Base-by-base conservation (phyloP, 257 asterid genomes). In the Capsicum baccatum region DNA sequence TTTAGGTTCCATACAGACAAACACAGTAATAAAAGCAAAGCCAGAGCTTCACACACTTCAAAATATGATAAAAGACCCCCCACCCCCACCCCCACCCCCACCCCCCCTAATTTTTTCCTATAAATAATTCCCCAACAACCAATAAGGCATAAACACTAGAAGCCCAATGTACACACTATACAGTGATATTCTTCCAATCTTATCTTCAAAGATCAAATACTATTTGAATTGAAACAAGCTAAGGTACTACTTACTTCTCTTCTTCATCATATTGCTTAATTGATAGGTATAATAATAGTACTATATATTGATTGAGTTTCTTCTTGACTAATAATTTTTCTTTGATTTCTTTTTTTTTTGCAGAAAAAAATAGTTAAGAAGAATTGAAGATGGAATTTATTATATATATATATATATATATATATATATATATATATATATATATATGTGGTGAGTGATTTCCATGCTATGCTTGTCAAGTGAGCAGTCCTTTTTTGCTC, bases 391-490 rank as follows among this genome's bases (percentile, higher is more conserved):
- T 76, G 42, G 59, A 73, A 19, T 14, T 73, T 48, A 73, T 39
- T 39, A 39, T 26, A 26, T 26, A 21, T 26, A 26, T 26, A 26
- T 47, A n/a, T 39, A 39, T 26, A 26, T 26, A 21, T 39, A 39
- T 26, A 26, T 26, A 21, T 39, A 39, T 26, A 26, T 26, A 21
- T 39, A 39, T 26, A 26, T 26, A 21, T 39, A 39, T 26, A 26
- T 26, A 21, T 26, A 26, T 26, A 26, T 47, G 2, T 50, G 62
- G 80, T 90, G 89, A 89, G 91, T 90, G 93, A 81, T 90, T 91
- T 92, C 92, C 56, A 50, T 93, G 95, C 96, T 85, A 71, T 85
- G 84, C 88, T 92, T 91, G 97, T 88, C 89, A 90, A 90, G 87
- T 57, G 89, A 91, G 97, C 88, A 86, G 92, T 91, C 93, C 42